Conservation (phyloP, 2,329 filamentous ascomycete species). For the Metarhizium anisopliae region DNA sequence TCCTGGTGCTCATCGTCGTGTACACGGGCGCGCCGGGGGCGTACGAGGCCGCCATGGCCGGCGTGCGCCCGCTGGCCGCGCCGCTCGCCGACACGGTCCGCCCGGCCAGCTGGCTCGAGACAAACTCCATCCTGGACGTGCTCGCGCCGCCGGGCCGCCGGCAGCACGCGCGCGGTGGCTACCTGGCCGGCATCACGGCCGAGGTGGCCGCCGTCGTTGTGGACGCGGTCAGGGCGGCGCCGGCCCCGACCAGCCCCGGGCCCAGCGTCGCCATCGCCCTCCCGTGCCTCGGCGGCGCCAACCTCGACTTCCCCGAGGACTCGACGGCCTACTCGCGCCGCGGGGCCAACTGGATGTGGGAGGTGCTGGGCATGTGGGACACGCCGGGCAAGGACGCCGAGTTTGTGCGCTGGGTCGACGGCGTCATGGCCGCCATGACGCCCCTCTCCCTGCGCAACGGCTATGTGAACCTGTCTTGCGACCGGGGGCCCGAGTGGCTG, state of each 20-base stretch:
- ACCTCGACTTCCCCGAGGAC: neutral
- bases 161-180: neutral
- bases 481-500: conserved; percentile 1
- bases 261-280: neutral
- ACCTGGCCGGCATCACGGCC: neutral
- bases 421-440: neutral
- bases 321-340: neutral
- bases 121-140: neutral
- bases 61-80: neutral
- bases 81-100: neutral
- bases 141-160: neutral
- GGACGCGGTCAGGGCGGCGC: neutral
- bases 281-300: neutral
- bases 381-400: neutral
- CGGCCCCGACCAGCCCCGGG: neutral
- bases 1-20: neutral
- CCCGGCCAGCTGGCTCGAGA: neutral
- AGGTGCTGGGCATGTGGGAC: conserved; percentile 1
- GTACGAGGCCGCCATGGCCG: neutral
- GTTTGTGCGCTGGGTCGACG: neutral
- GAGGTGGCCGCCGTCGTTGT: neutral
- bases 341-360: neutral
- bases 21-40: neutral
- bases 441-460: neutral
- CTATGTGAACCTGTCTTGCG: neutral